Evolutionary conservation across 2,329 filamentous ascomycete genomes (phyloP).

Genomic region (Penicillium fuscoglaucum): DNA sequence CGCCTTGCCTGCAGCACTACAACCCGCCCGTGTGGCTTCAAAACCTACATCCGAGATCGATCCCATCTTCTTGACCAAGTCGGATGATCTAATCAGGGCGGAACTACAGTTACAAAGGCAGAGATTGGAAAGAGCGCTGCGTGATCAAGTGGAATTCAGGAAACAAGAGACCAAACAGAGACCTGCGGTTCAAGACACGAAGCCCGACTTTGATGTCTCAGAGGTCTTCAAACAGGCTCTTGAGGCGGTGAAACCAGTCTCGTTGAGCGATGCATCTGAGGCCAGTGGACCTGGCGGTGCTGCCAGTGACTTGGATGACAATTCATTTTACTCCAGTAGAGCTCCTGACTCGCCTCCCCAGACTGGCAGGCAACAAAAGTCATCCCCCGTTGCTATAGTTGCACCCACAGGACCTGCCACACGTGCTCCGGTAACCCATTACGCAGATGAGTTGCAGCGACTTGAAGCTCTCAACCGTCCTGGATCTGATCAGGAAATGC

Average conservation of each 20-base stretch:
- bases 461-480: slow-evolving; percentile 40
- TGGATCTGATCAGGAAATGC: slow-evolving; percentile 42
- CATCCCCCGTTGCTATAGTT: slow-evolving; percentile 32
- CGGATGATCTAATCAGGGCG: slow-evolving; percentile 77
- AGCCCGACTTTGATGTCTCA: slow-evolving; percentile 67
- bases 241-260: slow-evolving; percentile 68
- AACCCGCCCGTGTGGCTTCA: slow-evolving; percentile 42
- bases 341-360: slow-evolving; percentile 70
- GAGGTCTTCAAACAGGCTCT: slow-evolving; percentile 72
- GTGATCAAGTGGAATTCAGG: slow-evolving; percentile 72
- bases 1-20: slow-evolving; percentile 28
- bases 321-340: slow-evolving; percentile 94
- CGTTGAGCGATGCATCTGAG: slow-evolving; percentile 53
- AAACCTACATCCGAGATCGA: slow-evolving; percentile 69
- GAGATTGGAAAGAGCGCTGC: slow-evolving; percentile 73
- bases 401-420: slow-evolving; percentile 35
- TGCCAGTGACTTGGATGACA: slow-evolving; percentile 78
- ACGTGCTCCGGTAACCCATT: slow-evolving; percentile 37
- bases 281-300: slow-evolving; percentile 63
- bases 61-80: slow-evolving; percentile 81
- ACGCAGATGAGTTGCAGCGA: slow-evolving; percentile 39
- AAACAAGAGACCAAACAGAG: slow-evolving; percentile 51
- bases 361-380: slow-evolving; percentile 38
- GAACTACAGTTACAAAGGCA: slow-evolving; percentile 78
- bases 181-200: slow-evolving; percentile 53